A percentile compares a stretch with the other conserved stretches of the same genome.
Conservation (phyloP, 2,329 filamentous ascomycete species). For the Colletotrichum salicis region DNA sequence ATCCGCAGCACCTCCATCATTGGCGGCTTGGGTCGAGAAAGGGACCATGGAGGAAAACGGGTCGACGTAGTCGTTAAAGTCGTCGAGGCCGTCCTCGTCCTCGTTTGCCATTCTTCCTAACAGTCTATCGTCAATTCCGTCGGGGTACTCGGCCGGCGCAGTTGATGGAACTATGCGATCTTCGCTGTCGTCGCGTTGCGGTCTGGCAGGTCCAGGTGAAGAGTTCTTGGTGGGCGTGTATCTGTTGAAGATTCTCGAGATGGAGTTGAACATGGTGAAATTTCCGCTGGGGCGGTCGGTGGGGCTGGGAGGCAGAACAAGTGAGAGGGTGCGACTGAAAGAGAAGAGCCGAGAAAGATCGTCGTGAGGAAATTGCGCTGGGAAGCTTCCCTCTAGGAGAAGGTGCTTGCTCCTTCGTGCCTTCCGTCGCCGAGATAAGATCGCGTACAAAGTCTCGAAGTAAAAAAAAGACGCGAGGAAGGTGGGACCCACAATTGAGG, state of each 20-base stretch:
- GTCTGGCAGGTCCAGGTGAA: slow-evolving; percentile 26
- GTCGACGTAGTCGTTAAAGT: slow-evolving; percentile 22
- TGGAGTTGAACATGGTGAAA: slow-evolving; percentile 27
- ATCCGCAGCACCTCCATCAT: not conserved
- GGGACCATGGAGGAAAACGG: slow-evolving; percentile 25
- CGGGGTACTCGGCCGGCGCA: slow-evolving; percentile 15
- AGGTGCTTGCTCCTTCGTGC: not conserved
- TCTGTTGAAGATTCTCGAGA: slow-evolving; percentile 21
- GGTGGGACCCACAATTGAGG: not conserved
- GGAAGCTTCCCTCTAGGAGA: not conserved
- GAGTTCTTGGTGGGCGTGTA: slow-evolving; percentile 24
- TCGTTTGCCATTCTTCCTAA: slow-evolving; percentile 2
- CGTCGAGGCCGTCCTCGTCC: not conserved
- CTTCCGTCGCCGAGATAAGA: not conserved
- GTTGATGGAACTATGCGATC: slow-evolving; percentile 10
- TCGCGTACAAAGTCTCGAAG: not conserved
- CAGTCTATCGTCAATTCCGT: slow-evolving; percentile 7
- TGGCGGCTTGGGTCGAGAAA: slow-evolving; percentile 22
- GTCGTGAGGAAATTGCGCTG: not conserved
- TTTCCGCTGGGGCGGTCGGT: not conserved
- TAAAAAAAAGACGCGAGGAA: not conserved
- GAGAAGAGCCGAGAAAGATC: not conserved
- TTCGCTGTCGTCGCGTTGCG: not conserved
- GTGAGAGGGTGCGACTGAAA: not conserved
- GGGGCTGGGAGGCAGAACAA: not conserved